Evolutionary conservation across 1,284 basidiomycete genomes (phyloP), one percentile per base, ranked within the genome.

Genomic region (Puccinia horiana): DNA sequence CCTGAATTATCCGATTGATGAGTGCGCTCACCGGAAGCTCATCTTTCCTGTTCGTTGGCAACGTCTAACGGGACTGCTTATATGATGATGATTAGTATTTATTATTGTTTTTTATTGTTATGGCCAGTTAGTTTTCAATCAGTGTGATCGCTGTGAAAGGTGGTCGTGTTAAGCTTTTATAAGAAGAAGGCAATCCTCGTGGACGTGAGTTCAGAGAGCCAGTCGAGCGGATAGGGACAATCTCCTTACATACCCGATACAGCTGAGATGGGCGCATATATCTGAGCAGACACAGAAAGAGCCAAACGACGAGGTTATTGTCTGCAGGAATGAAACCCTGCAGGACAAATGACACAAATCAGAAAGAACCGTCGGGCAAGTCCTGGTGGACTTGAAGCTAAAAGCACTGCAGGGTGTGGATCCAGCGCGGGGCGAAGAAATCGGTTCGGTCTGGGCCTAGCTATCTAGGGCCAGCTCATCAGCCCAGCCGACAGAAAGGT

Each of bases 291-390:
- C n/a, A 8, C 52, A 54, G 52, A 54, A 54, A 23, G 52, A 54
- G 11, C 44, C 11, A 47, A 18, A 47, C 44, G 12, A 47, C 11
- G 44, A 54, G 16, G 52, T 54, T 54, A 54, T 54, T 54, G 52
- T 54, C 52, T 54, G 52, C 52, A 54, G 52, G 52, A 54, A 54
- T 54, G 52, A 54, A 54, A 54, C 52, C 52, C 52, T 54, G 52
- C 52, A 54, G 52, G 52, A n/a, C 16, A 54, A 14, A 54, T 54
- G 52, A n/a, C 52, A 54, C 52, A 20, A 23, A n/a, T n/a, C n/a
- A 54, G 52, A 54, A 54, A 23, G 52, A 54, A 54, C 52, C 52
- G n/a, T 54, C 52, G 52, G 52, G 52, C 52, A 54, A 54, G 52
- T 54, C 52, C 5, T 23, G 52, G 52, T 23, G 44, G 44, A 47